Evolutionary conservation across 306 rosid genomes (phyloP).

Genomic region (Gastrolobium bilobum): DNA sequence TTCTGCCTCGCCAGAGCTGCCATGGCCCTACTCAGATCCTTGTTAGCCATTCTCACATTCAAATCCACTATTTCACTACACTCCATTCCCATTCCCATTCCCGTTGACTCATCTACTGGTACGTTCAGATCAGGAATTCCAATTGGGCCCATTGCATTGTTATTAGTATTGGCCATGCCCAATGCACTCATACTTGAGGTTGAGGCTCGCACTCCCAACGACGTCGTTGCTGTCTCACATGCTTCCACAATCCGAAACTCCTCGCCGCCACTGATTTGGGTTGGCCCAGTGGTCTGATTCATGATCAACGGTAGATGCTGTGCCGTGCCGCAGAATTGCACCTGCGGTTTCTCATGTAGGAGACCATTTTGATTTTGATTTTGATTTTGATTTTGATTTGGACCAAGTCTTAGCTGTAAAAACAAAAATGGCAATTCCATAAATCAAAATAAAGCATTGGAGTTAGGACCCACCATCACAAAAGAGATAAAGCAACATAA

Average conservation of each 20-base stretch:
- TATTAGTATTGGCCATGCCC: neutral
- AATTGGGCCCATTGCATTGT: constrained; percentile 5
- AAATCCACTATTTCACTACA: constrained; percentile 41
- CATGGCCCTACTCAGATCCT: constrained; percentile 26
- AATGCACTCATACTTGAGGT: neutral
- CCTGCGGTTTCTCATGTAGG: neutral
- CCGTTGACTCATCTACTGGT: constrained; percentile 23
- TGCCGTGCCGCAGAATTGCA: neutral
- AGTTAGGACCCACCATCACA: neutral
- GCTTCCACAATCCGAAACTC: neutral
- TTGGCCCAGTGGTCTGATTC: constrained; percentile 36
- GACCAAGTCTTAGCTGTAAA: constrained; percentile 49
- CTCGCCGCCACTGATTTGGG: constrained; percentile 29
- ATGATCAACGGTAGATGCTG: neutral
- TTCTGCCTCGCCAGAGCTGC: constrained; percentile 65
- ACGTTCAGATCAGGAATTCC: constrained; percentile 67
- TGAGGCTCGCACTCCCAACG: neutral
- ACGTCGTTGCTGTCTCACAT: constrained; percentile 26
- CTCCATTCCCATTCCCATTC: neutral
- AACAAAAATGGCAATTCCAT: neutral
- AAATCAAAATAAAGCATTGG: neutral
- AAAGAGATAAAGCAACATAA: constrained; percentile 27
- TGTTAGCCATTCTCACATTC: constrained; percentile 5
- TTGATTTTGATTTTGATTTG: no score
- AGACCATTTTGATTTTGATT: neutral